Base-by-base conservation (phyloP, 1,284 basidiomycete genomes). In the Trichosporon sp. region DNA sequence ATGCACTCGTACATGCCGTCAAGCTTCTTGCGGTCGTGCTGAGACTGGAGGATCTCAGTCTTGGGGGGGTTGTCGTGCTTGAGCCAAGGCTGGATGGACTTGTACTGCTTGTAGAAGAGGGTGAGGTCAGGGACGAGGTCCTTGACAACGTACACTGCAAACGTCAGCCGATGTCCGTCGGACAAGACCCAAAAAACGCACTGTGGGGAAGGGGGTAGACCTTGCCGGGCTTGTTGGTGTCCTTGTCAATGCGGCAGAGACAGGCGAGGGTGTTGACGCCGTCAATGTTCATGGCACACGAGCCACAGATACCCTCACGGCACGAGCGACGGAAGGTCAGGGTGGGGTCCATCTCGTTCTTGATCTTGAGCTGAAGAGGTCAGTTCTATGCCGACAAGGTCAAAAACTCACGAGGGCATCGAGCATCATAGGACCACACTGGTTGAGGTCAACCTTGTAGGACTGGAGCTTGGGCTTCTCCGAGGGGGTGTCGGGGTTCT, bases 191-290 rank as follows among this genome's bases (percentile, higher is more conserved):
- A 11, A n/a, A 35, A 6, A 63, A 88, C 92, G 71, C 73, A 95
- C 95, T 96, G 86, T 98, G 95, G 21, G 96, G 96, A n/a, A 99
- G 87, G 53, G 96, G 96, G 85, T 99, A 99, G 78, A 99, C 91
- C 88, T 98, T 98, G 75, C 88, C 85, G 76, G 92, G 89, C 83
- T 91, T 91, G 71, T 77, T 79, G 58, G 86, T 77, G 75, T 89
- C 87, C 77, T 93, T 87, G 84, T 96, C 92, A 78, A 98, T 98
- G 69, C 95, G 88, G 87, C 95, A 98, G 65, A 99, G 87, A 85
- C 97, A 99, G 25, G 96, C 96, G 69, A 99, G 90, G 2, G 96
- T 99, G 87, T 98, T 98, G 84, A 93, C 89, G 72, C 96, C 96
- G 83, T 98, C 91, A 80, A 98, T 93, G 87, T 98, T 98, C 96